Base-by-base conservation (phyloP, 805 yeast genomes). In the Saccharomycopsis fibuligera region DNA sequence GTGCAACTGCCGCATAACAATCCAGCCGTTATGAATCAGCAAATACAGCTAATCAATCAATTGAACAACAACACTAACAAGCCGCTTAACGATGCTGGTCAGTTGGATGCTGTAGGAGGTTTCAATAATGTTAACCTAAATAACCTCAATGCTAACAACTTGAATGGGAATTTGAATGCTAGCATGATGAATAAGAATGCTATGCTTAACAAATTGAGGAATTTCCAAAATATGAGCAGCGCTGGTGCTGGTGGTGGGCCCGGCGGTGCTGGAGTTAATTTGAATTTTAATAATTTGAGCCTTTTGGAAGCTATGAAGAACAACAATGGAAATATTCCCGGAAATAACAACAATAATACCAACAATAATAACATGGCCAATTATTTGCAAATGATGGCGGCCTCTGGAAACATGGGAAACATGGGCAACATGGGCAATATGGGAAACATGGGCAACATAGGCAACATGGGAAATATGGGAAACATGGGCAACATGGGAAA, bases 11-110 rank as follows among this genome's bases (percentile, higher is more conserved):
- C 16, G 14, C 14, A 22, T 10, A 29, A n/a, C 14, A 41, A 33
- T 10, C 27, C 22, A 23, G 27, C 21, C 22, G 14, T 8, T 14
- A 46, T 33, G 40, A 22, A 30, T 5, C 37, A 47, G 19, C 50
- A 47, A 21, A n/a, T 33, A 16, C 47, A 48, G 19, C 29, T 37
- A 30, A 35, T 41, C 24, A 43, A 37, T n/a, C 47, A 42, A 30
- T 12, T 45, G 27, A 38, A 44, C 35, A 39, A 45, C 22, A 38
- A 39, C 25, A 40, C 38, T n/a, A n/a, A n/a, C n/a, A n/a, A n/a
- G n/a, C n/a, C n/a, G n/a, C n/a, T n/a, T n/a, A n/a, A n/a, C n/a
- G n/a, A n/a, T n/a, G n/a, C n/a, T n/a, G n/a, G n/a, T n/a, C n/a
- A n/a, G n/a, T n/a, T n/a, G n/a, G n/a, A n/a, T n/a, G n/a, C n/a